Percentiles rank a stretch among this genome's conserved stretches.
phyloP scores from a whole-genome alignment of 352 stramenopile species.

The Phytophthora kernoviae region DNA sequence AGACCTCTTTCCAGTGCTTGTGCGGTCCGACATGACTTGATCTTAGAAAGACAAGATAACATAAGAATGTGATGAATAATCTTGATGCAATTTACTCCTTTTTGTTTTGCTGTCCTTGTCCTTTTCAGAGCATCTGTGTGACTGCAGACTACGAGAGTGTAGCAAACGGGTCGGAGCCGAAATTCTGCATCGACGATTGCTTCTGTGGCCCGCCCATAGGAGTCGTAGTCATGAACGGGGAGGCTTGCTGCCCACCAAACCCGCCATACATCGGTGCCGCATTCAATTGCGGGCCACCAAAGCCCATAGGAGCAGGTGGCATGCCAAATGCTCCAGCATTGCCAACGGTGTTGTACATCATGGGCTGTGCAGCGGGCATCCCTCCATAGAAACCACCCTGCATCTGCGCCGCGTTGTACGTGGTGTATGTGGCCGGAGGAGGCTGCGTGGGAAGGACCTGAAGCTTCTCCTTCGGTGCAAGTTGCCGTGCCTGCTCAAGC shows the following conservation, averaged over 20 bases:
- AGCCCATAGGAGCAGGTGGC: constrained; percentile 21
- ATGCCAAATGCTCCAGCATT: constrained; percentile 30
- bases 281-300: constrained; percentile 21
- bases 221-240: constrained; percentile 49
- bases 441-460: constrained; percentile 55
- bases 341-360: constrained; percentile 43
- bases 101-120: constrained; percentile 5
- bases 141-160: constrained; percentile 54
- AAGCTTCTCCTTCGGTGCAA: constrained; percentile 67
- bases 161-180: constrained; percentile 57
- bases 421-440: constrained; percentile 30
- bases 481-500: constrained; percentile 69
- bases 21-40: constrained; percentile 65
- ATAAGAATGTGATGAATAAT: constrained; percentile 2
- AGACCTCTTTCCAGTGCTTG: constrained; percentile 62
- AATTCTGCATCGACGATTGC: constrained; percentile 29
- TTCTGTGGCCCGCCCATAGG: constrained; percentile 29
- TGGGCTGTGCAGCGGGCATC: constrained; percentile 34
- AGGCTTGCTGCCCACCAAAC: constrained; percentile 29
- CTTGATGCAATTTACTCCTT: constrained; percentile 19
- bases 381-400: constrained; percentile 30
- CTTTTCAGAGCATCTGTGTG: not conserved
- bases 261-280: constrained; percentile 21
- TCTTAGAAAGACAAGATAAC: not conserved
- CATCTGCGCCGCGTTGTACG: constrained; percentile 20